Evolutionary conservation across 495 filamentous ascomycete genomes (phyloP), one percentile per base, ranked within the genome.

Genomic region (Penicillium ochrochloron): DNA sequence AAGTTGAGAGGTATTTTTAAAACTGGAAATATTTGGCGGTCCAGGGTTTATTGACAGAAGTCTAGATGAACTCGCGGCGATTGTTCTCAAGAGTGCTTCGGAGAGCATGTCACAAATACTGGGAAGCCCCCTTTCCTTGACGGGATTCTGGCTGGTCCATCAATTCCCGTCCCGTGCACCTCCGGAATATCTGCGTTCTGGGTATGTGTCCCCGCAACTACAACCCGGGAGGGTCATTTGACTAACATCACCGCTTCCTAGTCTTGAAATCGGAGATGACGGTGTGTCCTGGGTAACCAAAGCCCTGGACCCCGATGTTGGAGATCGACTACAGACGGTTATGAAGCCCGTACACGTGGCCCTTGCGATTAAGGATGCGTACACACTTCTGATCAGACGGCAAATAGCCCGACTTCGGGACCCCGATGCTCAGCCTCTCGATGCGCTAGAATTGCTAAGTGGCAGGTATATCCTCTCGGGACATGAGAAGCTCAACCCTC

Each of bases 91-190:
- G 7, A 59, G 70, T 62, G 73, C 76, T 3, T 74, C 73, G 27
- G 65, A 57, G 42, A 48, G 73, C 27, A 67, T 86, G 19, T 69
- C 76, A 29, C 71, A 62, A 15, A 65, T 77, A 29, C 70, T 88
- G 7, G 89, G 89, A 14, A 70, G 73, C 23, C 78, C 82, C 7
- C 69, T 86, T 25, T 79, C 78, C 25, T 33, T 83, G 17, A 78
- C 78, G 19, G 77, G 76, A 48, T 80, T 73, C 64, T 91, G 87
- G 87, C 76, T 91, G 11, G 83, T 89, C 50, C 75, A 86, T 48
- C 77, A 81, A 44, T 89, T 87, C 67, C 89, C 89, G 23, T 71
- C 77, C 62, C 78, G 82, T 42, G 83, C 88, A 8, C 86, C 89
- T 17, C 83, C 80, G 50, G 82, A 84, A 59, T 90, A 87, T 69